Conservation (phyloP, 352 stramenopile species). For the Phytophthora multivora region DNA sequence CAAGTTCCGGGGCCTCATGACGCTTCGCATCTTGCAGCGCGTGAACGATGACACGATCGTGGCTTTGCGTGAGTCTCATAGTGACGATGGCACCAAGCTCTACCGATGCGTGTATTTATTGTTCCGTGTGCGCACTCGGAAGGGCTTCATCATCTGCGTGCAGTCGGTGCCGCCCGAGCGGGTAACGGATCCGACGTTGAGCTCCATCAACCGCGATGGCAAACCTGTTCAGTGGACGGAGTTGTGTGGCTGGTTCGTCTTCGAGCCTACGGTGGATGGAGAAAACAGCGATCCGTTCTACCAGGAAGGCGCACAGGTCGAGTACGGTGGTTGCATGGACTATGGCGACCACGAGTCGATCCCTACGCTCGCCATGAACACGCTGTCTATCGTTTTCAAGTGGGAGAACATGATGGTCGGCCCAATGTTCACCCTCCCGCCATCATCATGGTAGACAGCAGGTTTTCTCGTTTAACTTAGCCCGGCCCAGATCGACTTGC, state of each 20-base stretch:
- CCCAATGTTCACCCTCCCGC: conserved; percentile 57
- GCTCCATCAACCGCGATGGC: conserved; percentile 39
- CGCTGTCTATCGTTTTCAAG: conserved; percentile 63
- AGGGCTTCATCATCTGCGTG: conserved; percentile 68
- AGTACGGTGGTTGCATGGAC: conserved; percentile 74
- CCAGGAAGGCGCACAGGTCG: conserved; percentile 54
- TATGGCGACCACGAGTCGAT: conserved; percentile 58
- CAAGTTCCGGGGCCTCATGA: conserved; percentile 72
- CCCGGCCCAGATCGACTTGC: conserved; percentile 11
- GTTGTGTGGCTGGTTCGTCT: conserved; percentile 70
- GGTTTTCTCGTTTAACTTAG: conserved; percentile 24
- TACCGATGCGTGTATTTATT: conserved; percentile 76
- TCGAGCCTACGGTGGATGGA: conserved; percentile 43
- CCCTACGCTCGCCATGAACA: conserved; percentile 62
- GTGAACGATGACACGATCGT: conserved; percentile 79
- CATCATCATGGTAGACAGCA: conserved; percentile 27
- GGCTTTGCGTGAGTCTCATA: conserved; percentile 57
- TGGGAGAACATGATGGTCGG: conserved; percentile 71
- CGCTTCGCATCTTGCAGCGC: conserved; percentile 62
- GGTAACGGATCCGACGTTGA: conserved; percentile 24
- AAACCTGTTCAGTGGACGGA: conserved; percentile 71
- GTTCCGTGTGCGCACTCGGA: conserved; percentile 69
- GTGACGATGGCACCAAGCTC: conserved; percentile 44
- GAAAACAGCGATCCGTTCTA: conserved; percentile 19
- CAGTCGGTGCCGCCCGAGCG: conserved; percentile 54